Evolutionary conservation across 129 eudicot species (phyloP).

Genomic region (Arctium lappa): DNA sequence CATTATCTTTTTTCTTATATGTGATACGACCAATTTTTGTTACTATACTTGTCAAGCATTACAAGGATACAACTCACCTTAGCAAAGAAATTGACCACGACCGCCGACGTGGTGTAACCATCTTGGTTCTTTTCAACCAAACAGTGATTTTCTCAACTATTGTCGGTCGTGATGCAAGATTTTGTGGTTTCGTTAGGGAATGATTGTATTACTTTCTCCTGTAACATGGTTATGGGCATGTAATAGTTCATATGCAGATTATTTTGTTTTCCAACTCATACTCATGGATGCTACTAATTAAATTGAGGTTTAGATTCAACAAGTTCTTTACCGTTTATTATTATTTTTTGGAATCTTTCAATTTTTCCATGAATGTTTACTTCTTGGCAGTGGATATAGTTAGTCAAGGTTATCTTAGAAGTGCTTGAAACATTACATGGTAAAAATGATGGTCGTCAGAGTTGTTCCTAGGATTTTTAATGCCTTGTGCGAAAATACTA

Average conservation of each 20-base stretch:
- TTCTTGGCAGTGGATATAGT: no score
- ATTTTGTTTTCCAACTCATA: constrained; percentile 2
- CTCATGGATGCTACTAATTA: constrained; percentile 7
- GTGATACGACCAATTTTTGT: constrained; percentile 74
- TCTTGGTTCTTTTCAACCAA: background rate
- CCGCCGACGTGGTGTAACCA: constrained; percentile 39
- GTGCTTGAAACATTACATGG: no score
- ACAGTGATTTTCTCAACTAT: background rate
- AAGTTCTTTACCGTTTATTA: background rate
- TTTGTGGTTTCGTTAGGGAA: constrained; percentile 24
- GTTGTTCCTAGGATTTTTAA: no score
- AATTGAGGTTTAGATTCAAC: background rate
- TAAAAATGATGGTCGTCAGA: no score
- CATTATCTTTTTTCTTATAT: background rate
- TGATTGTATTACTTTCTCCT: constrained; percentile 11
- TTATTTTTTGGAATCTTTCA: no score
- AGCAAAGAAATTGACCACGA: constrained; percentile 67
- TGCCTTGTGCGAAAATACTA: no score
- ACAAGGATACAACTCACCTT: constrained; percentile 90
- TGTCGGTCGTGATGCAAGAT: background rate
- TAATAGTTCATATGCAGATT: background rate
- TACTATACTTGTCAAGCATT: constrained; percentile 89
- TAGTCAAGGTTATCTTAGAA: no score
- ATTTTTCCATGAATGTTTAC: no score
- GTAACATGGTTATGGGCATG: background rate